Evolutionary conservation across 495 filamentous ascomycete species (phyloP).

Genomic region (Cercophora newfieldiana): DNA sequence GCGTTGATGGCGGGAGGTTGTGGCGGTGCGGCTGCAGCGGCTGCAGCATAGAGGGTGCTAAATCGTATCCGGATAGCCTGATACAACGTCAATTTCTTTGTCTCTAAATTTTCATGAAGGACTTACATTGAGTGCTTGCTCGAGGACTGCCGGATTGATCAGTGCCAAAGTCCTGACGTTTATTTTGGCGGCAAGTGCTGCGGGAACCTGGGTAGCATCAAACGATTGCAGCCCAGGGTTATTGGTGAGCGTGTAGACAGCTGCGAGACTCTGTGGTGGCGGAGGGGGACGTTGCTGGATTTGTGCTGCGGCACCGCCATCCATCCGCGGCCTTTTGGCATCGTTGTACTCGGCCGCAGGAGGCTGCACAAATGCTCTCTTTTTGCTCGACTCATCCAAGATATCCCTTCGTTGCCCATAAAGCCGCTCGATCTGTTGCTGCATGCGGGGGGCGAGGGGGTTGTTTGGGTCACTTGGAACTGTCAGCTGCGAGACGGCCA

Average conservation of each 20-base stretch:
- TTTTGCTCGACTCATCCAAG: conserved; percentile 74
- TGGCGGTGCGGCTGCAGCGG: conserved; percentile 20
- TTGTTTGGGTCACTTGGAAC: conserved; percentile 64
- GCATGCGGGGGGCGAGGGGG: conserved; percentile 67
- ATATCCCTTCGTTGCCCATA: conserved; percentile 71
- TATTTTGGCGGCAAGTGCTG: conserved; percentile 73
- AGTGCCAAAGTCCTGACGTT: conserved; percentile 66
- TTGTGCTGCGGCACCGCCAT: conserved; percentile 42
- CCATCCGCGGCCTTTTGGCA: conserved; percentile 42
- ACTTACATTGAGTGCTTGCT: conserved; percentile 66
- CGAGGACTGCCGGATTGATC: conserved; percentile 63
- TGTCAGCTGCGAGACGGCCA: conserved; percentile 23
- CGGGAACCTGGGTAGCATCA: conserved; percentile 75
- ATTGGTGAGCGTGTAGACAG: conserved; percentile 79
- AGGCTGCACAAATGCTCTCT: conserved; percentile 70
- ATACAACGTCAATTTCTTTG: conserved; percentile 28
- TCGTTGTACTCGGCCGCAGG: conserved; percentile 57
- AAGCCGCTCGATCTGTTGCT: conserved; percentile 77
- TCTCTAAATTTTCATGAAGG: conserved; percentile 35
- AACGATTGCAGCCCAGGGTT: conserved; percentile 73
- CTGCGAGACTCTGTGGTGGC: conserved; percentile 72
- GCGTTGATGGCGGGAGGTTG: conserved; percentile 48
- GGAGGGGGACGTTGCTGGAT: conserved; percentile 67
- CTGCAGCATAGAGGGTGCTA: conserved; percentile 30
- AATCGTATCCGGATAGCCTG: conserved; percentile 44